Percentiles rank a stretch among this genome's conserved stretches.
Conservation (phyloP, 306 rosid species). For the Mucuna pruriens region DNA sequence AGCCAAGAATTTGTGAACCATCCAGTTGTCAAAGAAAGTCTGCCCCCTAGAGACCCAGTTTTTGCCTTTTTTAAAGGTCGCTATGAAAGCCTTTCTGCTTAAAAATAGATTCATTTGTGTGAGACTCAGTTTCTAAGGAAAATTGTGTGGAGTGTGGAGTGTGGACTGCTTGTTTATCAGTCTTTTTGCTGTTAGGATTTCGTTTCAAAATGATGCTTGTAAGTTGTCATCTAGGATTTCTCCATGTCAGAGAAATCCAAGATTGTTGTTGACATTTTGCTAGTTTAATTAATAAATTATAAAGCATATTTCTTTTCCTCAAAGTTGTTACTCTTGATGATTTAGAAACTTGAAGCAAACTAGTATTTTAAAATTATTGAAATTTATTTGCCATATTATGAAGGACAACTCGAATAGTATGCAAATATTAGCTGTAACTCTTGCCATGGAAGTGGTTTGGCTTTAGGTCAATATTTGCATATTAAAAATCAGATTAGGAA, state of each 20-base stretch:
- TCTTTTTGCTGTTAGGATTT: neutral
- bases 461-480: too few relatives aligned
- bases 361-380: neutral
- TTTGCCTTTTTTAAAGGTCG: constrained; percentile 8
- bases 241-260: neutral
- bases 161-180: too few relatives aligned
- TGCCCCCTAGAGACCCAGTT: constrained; percentile 48
- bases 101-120: constrained; percentile 5
- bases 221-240: neutral
- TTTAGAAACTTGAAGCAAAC: neutral
- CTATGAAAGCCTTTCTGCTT: neutral
- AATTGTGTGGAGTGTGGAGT: neutral
- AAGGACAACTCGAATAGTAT: neutral
- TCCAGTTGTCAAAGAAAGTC: constrained; percentile 32
- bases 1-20: constrained; percentile 41
- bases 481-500: too few relatives aligned
- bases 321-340: neutral
- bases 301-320: neutral
- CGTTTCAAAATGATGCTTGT: too few relatives aligned
- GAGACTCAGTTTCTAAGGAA: neutral
- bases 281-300: neutral
- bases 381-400: neutral
- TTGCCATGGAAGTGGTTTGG: too few relatives aligned
- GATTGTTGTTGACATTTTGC: neutral
- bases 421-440: too few relatives aligned